A percentile compares a stretch with the other conserved stretches of the same genome.
These are phyloP conservation scores for Turritis glabra DNA, from an alignment of 345 rosid species.

Conservation along the genomic window DNA sequence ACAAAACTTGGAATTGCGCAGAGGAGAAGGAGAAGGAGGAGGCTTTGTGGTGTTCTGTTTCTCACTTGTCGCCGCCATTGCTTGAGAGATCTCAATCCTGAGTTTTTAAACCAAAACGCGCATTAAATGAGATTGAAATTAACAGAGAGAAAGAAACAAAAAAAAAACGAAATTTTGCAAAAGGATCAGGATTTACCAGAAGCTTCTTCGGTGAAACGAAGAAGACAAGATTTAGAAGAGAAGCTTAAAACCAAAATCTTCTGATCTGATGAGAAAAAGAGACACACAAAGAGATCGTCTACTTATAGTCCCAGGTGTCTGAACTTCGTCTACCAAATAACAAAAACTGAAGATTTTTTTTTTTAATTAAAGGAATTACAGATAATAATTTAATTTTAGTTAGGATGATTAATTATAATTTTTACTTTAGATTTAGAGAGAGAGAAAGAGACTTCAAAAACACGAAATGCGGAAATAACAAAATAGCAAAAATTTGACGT, in stretches of 20 bases:
- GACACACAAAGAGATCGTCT: conserved; percentile 22
- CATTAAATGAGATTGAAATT: background rate
- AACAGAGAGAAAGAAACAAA: background rate
- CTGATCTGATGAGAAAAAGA: conserved; percentile 30
- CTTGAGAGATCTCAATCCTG: conserved; percentile 51
- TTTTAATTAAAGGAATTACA: background rate
- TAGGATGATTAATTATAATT: background rate
- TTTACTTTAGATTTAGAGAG: background rate
- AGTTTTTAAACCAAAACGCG: background rate
- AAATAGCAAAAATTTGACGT: background rate
- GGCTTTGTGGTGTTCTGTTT: conserved; percentile 57
- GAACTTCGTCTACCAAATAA: conserved; percentile 11
- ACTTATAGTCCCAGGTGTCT: conserved; percentile 35
- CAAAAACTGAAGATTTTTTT: background rate
- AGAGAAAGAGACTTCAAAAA: conserved; percentile 20
- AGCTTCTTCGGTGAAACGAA: background rate
- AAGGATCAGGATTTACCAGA: conserved; percentile 14
- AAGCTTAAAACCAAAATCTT: conserved; percentile 8
- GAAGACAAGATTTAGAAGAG: background rate
- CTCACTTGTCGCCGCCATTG: conserved; percentile 66
- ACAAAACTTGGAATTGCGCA: conserved; percentile 79
- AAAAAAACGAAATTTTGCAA: background rate
- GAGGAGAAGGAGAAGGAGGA: conserved; percentile 89
- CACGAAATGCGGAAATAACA: conserved; percentile 26
- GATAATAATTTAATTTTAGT: background rate